Conservation (phyloP, 768 basidiomycete genomes). For the Termitomyces eurrhizus region DNA sequence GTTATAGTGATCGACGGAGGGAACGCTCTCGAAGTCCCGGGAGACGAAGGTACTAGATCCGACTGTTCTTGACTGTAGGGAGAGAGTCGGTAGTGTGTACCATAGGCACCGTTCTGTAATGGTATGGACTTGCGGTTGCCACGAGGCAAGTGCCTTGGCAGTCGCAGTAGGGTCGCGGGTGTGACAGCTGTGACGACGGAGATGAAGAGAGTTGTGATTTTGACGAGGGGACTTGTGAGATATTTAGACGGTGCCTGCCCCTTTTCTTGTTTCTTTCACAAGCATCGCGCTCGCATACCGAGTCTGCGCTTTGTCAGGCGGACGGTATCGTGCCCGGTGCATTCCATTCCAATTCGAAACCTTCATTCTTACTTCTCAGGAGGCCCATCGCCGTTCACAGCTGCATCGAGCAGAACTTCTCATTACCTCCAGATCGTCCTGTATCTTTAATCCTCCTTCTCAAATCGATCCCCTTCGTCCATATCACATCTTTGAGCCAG, state of each 20-base stretch:
- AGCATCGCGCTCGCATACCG: background rate
- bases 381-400: constrained; percentile 9
- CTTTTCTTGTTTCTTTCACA: background rate
- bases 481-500: constrained; percentile 13
- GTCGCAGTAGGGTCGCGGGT: constrained; percentile 12
- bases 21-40: constrained; percentile 74
- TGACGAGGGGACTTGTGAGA: constrained; percentile 15
- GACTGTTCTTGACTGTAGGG: background rate
- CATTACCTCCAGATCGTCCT: constrained; percentile 15
- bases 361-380: constrained; percentile 10
- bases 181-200: constrained; percentile 21
- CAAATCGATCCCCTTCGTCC: constrained; percentile 22
- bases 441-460: constrained; percentile 16
- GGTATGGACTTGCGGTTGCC: constrained; percentile 7
- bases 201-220: constrained; percentile 12
- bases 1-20: constrained; percentile 59
- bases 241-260: background rate
- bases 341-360: constrained; percentile 2
- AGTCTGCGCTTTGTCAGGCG: constrained; percentile 1
- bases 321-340: constrained; percentile 3
- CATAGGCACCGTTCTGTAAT: constrained; percentile 11
- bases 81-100: background rate
- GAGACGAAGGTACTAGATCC: constrained; percentile 52
- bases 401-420: constrained; percentile 11
- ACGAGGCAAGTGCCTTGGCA: constrained; percentile 12